Conservation (phyloP, 2,329 filamentous ascomycete species). For the Arthrobotrys iridis region DNA sequence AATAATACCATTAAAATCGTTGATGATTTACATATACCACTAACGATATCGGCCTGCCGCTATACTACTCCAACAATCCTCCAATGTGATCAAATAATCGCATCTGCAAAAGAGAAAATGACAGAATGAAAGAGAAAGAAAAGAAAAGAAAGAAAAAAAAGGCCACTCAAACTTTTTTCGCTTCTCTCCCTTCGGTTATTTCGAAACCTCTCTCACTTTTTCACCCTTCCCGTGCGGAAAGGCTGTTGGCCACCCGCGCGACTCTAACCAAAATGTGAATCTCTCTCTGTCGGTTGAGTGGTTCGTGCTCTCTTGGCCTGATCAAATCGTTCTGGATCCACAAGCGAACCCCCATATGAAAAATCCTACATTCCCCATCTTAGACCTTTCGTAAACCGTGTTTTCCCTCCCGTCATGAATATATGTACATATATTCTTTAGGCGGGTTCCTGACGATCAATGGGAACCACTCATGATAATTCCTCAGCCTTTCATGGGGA, state of each 20-base stretch:
- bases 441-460: constrained; percentile 8
- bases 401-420: not conserved
- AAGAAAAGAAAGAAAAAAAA: too few species aligned
- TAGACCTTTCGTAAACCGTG: not conserved
- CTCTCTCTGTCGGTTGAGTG: not conserved
- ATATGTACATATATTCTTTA: too few species aligned
- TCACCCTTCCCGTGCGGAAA: constrained; percentile 8
- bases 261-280: constrained; percentile 5
- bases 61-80: not conserved
- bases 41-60: not conserved
- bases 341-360: not conserved
- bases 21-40: not conserved
- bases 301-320: constrained; percentile 7
- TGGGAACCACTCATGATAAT: not conserved
- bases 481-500: not conserved
- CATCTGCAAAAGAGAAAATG: not conserved
- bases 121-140: not conserved
- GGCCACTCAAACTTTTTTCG: constrained; percentile 14
- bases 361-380: not conserved
- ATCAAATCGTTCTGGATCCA: not conserved
- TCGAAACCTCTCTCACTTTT: not conserved
- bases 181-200: constrained; percentile 1
- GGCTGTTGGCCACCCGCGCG: constrained; percentile 7
- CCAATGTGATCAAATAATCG: not conserved
- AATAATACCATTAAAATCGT: constrained; percentile 2